Evolutionary conservation across 2,329 filamentous ascomycete species (phyloP).

Genomic region (Aspergillus vadensis): DNA sequence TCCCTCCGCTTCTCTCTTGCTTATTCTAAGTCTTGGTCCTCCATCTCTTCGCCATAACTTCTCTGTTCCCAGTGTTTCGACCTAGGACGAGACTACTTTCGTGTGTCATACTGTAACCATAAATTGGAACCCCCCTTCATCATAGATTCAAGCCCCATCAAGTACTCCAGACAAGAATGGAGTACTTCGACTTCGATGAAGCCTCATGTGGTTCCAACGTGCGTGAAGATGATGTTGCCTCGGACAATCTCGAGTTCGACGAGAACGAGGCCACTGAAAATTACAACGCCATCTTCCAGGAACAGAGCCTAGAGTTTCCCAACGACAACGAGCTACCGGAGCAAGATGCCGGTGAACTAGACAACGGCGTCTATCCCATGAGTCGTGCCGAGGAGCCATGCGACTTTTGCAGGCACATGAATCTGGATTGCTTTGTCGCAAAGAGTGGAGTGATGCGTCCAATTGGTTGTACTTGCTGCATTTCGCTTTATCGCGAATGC

Average conservation of each 20-base stretch:
- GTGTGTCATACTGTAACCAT: not conserved
- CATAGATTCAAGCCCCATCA: not conserved
- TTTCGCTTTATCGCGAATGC: slow-evolving; percentile 50
- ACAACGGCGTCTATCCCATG: slow-evolving; percentile 45
- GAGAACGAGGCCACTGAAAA: slow-evolving; percentile 41
- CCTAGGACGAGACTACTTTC: not conserved
- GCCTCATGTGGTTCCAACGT: slow-evolving; percentile 42
- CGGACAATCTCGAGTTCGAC: slow-evolving; percentile 40
- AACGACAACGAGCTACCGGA: slow-evolving; percentile 30
- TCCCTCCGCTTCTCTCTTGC: not conserved
- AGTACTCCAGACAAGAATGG: slow-evolving; percentile 34
- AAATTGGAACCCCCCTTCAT: not conserved
- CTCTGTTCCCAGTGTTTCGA: not conserved
- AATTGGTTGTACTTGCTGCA: slow-evolving; percentile 49
- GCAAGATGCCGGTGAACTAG: slow-evolving; percentile 24
- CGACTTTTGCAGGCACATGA: slow-evolving; percentile 49
- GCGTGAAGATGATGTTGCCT: slow-evolving; percentile 44
- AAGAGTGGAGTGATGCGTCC: slow-evolving; percentile 47
- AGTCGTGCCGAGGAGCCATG: slow-evolving; percentile 48
- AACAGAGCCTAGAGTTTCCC: slow-evolving; percentile 46
- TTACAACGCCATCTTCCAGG: slow-evolving; percentile 45
- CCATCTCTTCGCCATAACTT: not conserved
- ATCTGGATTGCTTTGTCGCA: slow-evolving; percentile 51
- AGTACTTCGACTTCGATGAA: slow-evolving; percentile 52
- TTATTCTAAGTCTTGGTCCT: not conserved